These are phyloP conservation scores for Excoecaria agallocha DNA, from an alignment of 345 rosid species.

Conservation along the genomic window DNA sequence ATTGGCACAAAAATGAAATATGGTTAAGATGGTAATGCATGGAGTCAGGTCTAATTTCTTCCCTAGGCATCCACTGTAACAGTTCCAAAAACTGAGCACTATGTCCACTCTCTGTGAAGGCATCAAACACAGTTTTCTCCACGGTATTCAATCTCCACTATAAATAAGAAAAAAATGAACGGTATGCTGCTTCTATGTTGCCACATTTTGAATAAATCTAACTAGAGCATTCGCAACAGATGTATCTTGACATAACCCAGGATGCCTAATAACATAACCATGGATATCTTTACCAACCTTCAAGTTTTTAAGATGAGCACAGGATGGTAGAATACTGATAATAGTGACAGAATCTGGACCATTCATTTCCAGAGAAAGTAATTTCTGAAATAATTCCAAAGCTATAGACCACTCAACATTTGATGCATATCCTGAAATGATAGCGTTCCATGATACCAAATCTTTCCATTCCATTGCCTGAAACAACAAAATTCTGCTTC, in stretches of 20 bases:
- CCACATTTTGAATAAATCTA: conserved; percentile 61
- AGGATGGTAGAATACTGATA: conserved; percentile 63
- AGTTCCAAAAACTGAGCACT: conserved; percentile 42
- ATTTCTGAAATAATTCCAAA: conserved; percentile 48
- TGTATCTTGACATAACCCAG: conserved; percentile 35
- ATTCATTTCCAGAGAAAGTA: conserved; percentile 36
- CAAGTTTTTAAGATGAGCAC: conserved; percentile 47
- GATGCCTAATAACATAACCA: conserved; percentile 41
- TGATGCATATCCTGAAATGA: conserved; percentile 67
- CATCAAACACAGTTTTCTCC: conserved; percentile 64
- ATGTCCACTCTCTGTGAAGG: conserved; percentile 37
- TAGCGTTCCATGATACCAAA: conserved; percentile 84
- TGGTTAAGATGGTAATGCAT: conserved; percentile 47
- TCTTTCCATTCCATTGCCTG: conserved; percentile 57
- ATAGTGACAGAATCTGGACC: conserved; percentile 65
- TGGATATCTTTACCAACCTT: conserved; percentile 54
- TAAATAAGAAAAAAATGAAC: conserved; percentile 40
- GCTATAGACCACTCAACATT: conserved; percentile 60
- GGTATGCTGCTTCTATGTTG: conserved; percentile 48
- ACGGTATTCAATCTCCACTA: conserved; percentile 51
- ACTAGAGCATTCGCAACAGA: conserved; percentile 49
- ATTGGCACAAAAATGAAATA: conserved; percentile 35
- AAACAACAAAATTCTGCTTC: conserved; percentile 65
- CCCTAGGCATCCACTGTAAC: conserved; percentile 45
- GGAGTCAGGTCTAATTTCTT: conserved; percentile 49